Evolutionary conservation across 169 alveolate genomes (phyloP), one percentile per base, ranked within the genome.

Genomic region (Eimeria tenella): DNA sequence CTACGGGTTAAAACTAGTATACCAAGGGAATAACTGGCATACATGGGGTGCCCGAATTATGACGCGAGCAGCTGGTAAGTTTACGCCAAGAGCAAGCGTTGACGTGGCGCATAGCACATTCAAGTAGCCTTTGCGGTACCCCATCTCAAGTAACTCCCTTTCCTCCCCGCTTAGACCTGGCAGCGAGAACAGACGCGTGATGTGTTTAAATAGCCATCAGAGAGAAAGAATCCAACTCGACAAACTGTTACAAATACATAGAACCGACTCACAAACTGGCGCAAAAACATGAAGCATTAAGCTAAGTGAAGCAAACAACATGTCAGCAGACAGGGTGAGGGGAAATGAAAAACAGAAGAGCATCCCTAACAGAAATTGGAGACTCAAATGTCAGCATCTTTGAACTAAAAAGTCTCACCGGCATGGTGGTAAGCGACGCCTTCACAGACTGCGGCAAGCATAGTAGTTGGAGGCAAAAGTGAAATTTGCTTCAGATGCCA

Each of bases 71-170:
- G 98, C 97, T 5, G 98, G 98, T 15, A 97, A 95, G 94, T 97
- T 97, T 65, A 97, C 98, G 17, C 98, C 98, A 1, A 97, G 97
- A 4, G 98, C 98, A 23, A 97, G 95, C 7, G 98, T 97, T 31
- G 98, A 95, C 49, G 98, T 97, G 42, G 98, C 97, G 83, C 97
- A 92, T 25, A 97, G 91, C 23, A 95, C 96, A 73, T 90, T 82
- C 10, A 97, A 60, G 49, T 86, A 73, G 65, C 97, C 97, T 13
- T 89, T 84, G 68, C 95, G 89, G 89, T 93, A 97, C 7, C 96
- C 96, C 49, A 65, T 81, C 88, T 97, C 98, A 70, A 97, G 94
- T 13, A 87, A 56, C 53, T 81, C 94, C 89, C 98, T 89, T 89
- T 97, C 98, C 19, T 86, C 87, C 42, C 89, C 90, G 8, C 95